phyloP scores from a whole-genome alignment of 768 basidiomycete genomes.

The Amyloporia xantha region DNA sequence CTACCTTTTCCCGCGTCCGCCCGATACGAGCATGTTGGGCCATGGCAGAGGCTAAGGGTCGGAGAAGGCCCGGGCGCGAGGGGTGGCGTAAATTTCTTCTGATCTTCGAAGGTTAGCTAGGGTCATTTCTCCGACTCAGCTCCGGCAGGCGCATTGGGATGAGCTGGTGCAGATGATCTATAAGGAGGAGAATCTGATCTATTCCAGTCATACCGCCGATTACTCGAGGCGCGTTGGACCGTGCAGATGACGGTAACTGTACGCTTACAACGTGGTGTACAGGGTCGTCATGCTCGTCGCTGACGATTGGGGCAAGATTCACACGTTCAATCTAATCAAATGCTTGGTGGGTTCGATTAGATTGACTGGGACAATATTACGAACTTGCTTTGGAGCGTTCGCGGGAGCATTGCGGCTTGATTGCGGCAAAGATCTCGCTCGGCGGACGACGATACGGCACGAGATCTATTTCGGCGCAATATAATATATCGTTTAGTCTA shows the following conservation, averaged over 20 bases:
- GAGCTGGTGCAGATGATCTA: not conserved
- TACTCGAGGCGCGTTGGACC: too few relatives aligned
- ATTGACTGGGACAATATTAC: slow-evolving; percentile 15
- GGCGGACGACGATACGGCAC: not conserved
- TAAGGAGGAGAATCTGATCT: not conserved
- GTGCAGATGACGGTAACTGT: too few relatives aligned
- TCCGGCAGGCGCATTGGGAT: not conserved
- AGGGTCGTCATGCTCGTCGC: slow-evolving; percentile 4
- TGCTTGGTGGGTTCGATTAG: slow-evolving; percentile 3
- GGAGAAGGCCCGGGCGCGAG: slow-evolving; percentile 9
- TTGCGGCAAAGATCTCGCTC: not conserved
- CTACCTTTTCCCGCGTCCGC: slow-evolving; percentile 1
- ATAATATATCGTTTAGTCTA: slow-evolving; percentile 1
- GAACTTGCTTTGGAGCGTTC: slow-evolving; percentile 12
- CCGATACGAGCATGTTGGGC: not conserved
- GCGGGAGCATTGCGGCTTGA: slow-evolving; percentile 13
- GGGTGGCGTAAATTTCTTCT: slow-evolving; percentile 15
- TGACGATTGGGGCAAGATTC: not conserved
- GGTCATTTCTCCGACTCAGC: not conserved
- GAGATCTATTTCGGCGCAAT: not conserved
- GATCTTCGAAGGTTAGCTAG: slow-evolving; percentile 1
- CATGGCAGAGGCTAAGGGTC: not conserved
- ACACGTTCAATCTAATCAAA: slow-evolving; percentile 16
- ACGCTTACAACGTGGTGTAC: too few relatives aligned
- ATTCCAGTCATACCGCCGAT: too few relatives aligned